phyloP scores from a whole-genome alignment of 768 basidiomycete species.

The Coprinellus micaceus region DNA sequence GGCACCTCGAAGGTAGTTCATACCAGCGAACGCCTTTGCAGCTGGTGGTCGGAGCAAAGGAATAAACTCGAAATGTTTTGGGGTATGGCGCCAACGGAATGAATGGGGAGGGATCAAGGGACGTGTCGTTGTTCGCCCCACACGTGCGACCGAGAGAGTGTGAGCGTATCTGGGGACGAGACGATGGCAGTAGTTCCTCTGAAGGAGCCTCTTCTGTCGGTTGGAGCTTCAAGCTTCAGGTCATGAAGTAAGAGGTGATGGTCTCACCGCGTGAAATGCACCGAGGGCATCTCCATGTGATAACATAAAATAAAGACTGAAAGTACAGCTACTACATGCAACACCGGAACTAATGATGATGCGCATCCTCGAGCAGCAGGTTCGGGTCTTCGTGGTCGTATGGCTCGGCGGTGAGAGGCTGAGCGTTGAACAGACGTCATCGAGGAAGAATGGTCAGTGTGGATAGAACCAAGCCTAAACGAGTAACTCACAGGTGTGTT shows the following conservation, averaged over 20 bases:
- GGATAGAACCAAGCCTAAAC: slow-evolving; percentile 3
- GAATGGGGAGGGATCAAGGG: not conserved
- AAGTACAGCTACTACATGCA: not conserved
- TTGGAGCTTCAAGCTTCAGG: not conserved
- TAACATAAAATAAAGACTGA: not conserved
- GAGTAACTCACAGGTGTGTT: slow-evolving; percentile 64
- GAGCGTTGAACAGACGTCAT: slow-evolving; percentile 8
- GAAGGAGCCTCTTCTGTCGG: not conserved
- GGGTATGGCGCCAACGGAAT: not conserved
- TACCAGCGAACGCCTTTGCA: slow-evolving; percentile 25
- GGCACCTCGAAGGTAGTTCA: slow-evolving; percentile 89
- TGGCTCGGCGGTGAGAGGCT: slow-evolving; percentile 62
- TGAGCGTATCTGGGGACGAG: not conserved
- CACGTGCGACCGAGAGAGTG: not conserved
- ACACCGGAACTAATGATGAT: no score
- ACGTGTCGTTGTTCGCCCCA: not conserved
- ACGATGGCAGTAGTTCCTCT: not conserved
- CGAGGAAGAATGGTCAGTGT: not conserved
- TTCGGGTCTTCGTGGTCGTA: slow-evolving; percentile 57
- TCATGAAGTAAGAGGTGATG: not conserved
- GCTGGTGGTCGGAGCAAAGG: not conserved
- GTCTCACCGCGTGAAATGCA: not conserved
- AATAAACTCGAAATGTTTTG: not conserved
- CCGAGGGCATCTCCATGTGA: slow-evolving; percentile 1
- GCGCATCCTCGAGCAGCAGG: slow-evolving; percentile 25